phyloP scores from a whole-genome alignment of 164 flowering plant species.

The Annona cherimola region DNA sequence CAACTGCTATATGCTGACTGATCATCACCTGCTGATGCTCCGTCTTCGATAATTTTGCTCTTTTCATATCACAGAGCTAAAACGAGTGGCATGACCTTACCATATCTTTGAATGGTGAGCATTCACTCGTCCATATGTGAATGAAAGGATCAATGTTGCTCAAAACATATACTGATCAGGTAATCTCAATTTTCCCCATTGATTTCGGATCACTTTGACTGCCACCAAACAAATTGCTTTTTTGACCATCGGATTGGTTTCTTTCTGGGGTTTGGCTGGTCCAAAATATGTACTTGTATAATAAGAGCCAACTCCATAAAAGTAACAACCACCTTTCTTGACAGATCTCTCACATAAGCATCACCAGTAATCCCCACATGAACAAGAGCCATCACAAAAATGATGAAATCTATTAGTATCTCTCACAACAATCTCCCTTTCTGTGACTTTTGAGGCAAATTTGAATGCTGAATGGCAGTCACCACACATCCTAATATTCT shows the following conservation, averaged over 20 bases:
- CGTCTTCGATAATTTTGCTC: not conserved
- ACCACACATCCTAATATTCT: constrained; percentile 42
- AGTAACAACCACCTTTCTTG: not conserved
- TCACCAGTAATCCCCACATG: constrained; percentile 71
- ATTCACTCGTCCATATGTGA: not conserved
- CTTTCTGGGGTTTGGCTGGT: not conserved
- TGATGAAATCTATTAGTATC: constrained; percentile 66
- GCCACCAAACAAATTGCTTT: not conserved
- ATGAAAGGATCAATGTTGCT: not conserved
- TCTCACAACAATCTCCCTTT: constrained; percentile 56
- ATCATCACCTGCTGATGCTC: not conserved
- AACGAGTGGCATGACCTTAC: not conserved
- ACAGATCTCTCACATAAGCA: not conserved
- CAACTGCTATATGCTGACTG: not conserved
- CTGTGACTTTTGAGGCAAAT: constrained; percentile 43
- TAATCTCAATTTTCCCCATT: not conserved
- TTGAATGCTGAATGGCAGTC: constrained; percentile 65
- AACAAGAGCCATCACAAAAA: constrained; percentile 51
- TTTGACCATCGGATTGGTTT: not conserved
- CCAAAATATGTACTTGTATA: not conserved
- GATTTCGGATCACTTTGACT: not conserved
- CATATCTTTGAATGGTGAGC: not conserved
- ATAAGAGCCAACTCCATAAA: not conserved
- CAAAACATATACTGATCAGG: not conserved
- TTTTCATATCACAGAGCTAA: not conserved